These are phyloP conservation scores for Oidiodendron maius DNA, from an alignment of 495 filamentous ascomycete species.

Conservation along the genomic window DNA sequence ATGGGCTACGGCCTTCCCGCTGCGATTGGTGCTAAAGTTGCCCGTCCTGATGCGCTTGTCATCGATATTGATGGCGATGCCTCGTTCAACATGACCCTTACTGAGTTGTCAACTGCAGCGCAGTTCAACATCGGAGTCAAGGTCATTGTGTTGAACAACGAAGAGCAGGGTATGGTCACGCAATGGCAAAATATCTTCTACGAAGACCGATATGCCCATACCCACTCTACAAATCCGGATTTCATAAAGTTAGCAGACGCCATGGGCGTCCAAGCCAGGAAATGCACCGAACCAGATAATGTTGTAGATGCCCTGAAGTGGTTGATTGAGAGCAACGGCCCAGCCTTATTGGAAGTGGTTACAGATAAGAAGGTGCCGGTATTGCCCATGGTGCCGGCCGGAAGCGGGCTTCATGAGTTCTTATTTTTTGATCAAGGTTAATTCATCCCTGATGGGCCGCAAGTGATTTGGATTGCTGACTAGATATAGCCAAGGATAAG, in stretches of 20 bases:
- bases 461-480: constrained; percentile 22
- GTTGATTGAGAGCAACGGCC: constrained; percentile 78
- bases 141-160: constrained; percentile 89
- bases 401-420: constrained; percentile 87
- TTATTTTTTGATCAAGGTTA: constrained; percentile 81
- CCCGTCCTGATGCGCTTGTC: constrained; percentile 75
- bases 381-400: constrained; percentile 90
- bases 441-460: constrained; percentile 7
- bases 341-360: constrained; percentile 61
- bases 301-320: constrained; percentile 76
- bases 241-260: constrained; percentile 80
- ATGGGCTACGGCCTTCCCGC: constrained; percentile 94
- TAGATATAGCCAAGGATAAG: constrained; percentile 62
- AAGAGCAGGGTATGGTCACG: constrained; percentile 96
- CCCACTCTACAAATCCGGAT: constrained; percentile 83
- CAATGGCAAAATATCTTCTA: constrained; percentile 96
- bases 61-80: constrained; percentile 95
- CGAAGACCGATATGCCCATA: constrained; percentile 85
- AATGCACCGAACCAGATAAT: constrained; percentile 61
- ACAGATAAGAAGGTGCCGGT: constrained; percentile 93
- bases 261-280: constrained; percentile 70
- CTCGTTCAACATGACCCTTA: constrained; percentile 94
- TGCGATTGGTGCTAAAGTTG: constrained; percentile 91
- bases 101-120: constrained; percentile 80
- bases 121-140: constrained; percentile 94